phyloP scores from a whole-genome alignment of 2,329 filamentous ascomycete species.

The Penicillium brasilianum region DNA sequence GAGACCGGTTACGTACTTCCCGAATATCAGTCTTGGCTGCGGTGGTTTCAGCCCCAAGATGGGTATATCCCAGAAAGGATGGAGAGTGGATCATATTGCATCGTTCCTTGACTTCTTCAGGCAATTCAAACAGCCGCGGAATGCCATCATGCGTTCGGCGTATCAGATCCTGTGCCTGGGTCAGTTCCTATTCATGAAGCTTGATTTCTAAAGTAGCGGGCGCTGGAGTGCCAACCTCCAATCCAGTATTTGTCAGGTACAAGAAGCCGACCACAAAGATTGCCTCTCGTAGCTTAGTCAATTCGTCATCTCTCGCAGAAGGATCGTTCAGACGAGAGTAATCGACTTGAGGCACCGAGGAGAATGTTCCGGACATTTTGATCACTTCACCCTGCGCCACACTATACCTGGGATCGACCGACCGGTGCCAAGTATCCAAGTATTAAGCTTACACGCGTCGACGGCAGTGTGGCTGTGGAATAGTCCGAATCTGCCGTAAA shows the following conservation, averaged over 20 bases:
- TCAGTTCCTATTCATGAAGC: neutral
- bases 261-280: slow-evolving; percentile 45
- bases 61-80: slow-evolving; percentile 41
- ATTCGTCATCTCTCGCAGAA: slow-evolving; percentile 31
- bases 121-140: slow-evolving; percentile 34
- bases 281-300: slow-evolving; percentile 37
- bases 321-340: slow-evolving; percentile 33
- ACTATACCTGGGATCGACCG: neutral
- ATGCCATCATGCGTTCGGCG: slow-evolving; percentile 29
- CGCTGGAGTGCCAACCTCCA: slow-evolving; percentile 33
- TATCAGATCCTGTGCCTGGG: slow-evolving; percentile 27
- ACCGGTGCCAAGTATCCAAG: slow-evolving; percentile 1
- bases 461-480: neutral
- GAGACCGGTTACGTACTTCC: slow-evolving; percentile 30
- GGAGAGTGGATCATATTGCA: slow-evolving; percentile 43
- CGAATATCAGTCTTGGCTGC: slow-evolving; percentile 38
- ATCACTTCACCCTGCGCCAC: neutral
- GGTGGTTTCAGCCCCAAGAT: slow-evolving; percentile 43
- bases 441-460: neutral
- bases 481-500: neutral
- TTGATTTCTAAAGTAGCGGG: neutral
- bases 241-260: slow-evolving; percentile 42
- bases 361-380: slow-evolving; percentile 34
- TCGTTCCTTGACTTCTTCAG: slow-evolving; percentile 33
- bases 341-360: slow-evolving; percentile 39